Evolutionary conservation across 2,329 filamentous ascomycete genomes (phyloP).

Genomic region (Neofusicoccum umdonicola): DNA sequence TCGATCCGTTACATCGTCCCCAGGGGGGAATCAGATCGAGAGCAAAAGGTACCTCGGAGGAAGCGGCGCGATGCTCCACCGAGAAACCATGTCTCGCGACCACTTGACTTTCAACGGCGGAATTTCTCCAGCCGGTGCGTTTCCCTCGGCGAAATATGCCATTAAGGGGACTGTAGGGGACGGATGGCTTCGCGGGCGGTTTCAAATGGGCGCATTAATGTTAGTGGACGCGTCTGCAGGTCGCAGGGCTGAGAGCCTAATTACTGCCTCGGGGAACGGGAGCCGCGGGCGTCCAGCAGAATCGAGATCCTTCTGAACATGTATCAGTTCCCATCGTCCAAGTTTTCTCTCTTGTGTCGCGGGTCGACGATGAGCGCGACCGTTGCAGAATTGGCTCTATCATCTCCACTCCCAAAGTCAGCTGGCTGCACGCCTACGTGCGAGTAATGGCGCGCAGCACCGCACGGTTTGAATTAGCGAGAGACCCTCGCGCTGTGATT

Average conservation of each 20-base stretch:
- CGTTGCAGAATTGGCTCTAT: neutral
- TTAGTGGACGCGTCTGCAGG: neutral
- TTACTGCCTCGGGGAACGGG: neutral
- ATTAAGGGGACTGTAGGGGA: slow-evolving; percentile 1
- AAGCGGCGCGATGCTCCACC: neutral
- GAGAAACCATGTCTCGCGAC: neutral
- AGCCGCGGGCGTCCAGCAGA: neutral
- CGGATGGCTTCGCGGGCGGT: neutral
- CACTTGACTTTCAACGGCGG: slow-evolving; percentile 4
- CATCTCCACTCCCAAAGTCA: neutral
- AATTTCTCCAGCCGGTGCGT: slow-evolving; percentile 7
- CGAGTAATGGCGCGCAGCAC: neutral
- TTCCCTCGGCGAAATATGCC: slow-evolving; percentile 13
- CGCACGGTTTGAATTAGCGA: neutral
- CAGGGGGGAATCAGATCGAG: neutral
- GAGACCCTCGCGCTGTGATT: slow-evolving; percentile 5
- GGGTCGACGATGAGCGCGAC: neutral
- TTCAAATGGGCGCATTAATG: slow-evolving; percentile 6
- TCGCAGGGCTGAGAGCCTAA: neutral
- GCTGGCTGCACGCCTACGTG: neutral
- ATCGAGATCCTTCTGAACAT: neutral
- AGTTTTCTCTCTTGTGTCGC: neutral
- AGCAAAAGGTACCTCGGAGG: neutral
- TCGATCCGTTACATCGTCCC: neutral
- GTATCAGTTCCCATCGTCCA: neutral